Base-by-base conservation (phyloP, 495 filamentous ascomycete species). In the Tuber melanosporum region DNA sequence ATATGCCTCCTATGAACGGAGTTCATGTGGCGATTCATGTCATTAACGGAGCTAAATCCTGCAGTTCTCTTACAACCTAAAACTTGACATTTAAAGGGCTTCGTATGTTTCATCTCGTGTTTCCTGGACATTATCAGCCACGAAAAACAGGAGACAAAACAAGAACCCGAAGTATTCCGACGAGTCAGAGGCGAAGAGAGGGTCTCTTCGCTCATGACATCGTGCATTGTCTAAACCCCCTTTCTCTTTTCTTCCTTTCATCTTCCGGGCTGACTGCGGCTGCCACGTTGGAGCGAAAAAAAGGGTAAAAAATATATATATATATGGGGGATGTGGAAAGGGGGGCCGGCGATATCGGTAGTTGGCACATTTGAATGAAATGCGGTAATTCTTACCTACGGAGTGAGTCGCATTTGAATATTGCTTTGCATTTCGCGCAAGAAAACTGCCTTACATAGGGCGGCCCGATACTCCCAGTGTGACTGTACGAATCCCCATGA, bases 21-120 rank as follows among this genome's bases (percentile, higher is more conserved):
- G 79, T 90, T 90, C 78, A 88, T 90, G 78, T 95, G 92, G 47
- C 92, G 87, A 57, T 89, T 89, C 43, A 93, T 87, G 79, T 97
- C 94, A 84, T 97, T 97, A 42, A 87, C 86, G 12, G 93, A 95
- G 36, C 91, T 91, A 81, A 97, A 97, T 3, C 94, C 93, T 39
- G 83, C 84, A 46, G 74, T 43, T 42, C 90, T 87, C 47, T 84
- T 75, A 83, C 94, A 97, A 26, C 85, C 86, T 0, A 84, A 81
- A 19, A 90, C 84, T 66, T 87, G 84, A 82, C 94, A 97, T 80
- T 86, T 90, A 83, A 89, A 91, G 0, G 91, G 89, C 80, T 93
- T 95, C 17, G 85, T 87, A 84, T 97, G 94, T 74, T 92, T 89
- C 20, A 91, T 89, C 72, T 89, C 85, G 82, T 97, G 94, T 86